Base-by-base conservation (phyloP, 257 asterid species). In the Handroanthus guayacan region DNA sequence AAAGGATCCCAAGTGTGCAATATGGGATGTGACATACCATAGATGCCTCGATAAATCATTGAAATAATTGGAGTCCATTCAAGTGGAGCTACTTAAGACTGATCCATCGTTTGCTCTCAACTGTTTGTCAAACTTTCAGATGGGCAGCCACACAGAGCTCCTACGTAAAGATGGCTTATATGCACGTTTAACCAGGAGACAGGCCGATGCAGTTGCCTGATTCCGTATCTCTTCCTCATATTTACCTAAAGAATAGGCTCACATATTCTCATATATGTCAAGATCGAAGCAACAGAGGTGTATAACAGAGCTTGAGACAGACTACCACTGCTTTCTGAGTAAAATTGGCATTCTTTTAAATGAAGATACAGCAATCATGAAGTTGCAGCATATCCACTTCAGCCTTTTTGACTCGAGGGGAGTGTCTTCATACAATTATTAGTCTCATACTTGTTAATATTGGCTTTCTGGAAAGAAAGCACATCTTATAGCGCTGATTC, bases 121-220 rank as follows among this genome's bases (percentile, higher is more conserved):
- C n/a, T 62, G 41, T 65, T 20, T 62, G 73, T 44, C 34, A 18
- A 72, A 52, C 45, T 64, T 84, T 77, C 89, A 95, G 99, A 86
- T 83, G 86, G 99, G 99, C 56, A 82, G 69, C 85, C 99, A 95
- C 79, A 39, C 64, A 1, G 98, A 92, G 79, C 96, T 95, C 51
- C 68, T 89, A 38, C 73, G 50, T 75, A 86, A 80, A 44, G 96
- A 87, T 38, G 99, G 99, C 14, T 72, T 92, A 74, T 95, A 92
- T 52, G 93, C 98, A 38, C 94, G 97, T 67, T 80, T 95, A 79
- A 85, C 83, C 63, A 91, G 87, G 79, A 82, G 89, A 82, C 99
- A 95, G 78, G 93, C 90, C 1, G 98, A 92, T 82, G 90, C 91
- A 60, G 93, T 92, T 74, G 92, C 90, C 43, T 88, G 90, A 86